Evolutionary conservation across 2,329 filamentous ascomycete genomes (phyloP), one percentile per base, ranked within the genome.

Genomic region (Monilinia fructigena): DNA sequence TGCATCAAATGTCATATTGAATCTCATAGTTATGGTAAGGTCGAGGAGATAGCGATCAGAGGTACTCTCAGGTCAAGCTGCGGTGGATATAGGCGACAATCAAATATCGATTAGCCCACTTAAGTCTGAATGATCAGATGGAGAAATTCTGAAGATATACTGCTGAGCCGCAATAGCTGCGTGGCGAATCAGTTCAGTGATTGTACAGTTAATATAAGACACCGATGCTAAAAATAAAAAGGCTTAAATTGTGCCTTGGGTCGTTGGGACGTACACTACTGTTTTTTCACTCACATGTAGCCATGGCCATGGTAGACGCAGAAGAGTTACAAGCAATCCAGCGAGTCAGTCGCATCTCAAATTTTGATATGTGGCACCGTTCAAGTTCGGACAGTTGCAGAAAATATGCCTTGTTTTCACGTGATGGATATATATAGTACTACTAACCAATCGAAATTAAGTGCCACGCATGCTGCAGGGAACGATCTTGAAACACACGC

Each of bases 201-300:
- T 35, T 59, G 40, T 42, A 42, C 4, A 35, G 4, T 14, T 45
- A 45, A 23, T 23, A 23, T 23, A 23, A 23, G 53, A 55, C 12
- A 42, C 35, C 23, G 38, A 28, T 48, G 42, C 56, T 59, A 59
- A 59, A 48, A 48, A 35, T 48, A 35, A 48, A 59, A n/a, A 59
- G 28, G 56, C 20, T 59, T 48, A 31, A 23, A n/a, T 35, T 18
- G 5, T 48, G 56, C 40, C 40, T n/a, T 20, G n/a, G 23, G n/a
- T 26, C 7, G 12, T 4, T 31, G 18, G 26, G 38, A 4, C 26
- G 26, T 31, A 10, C 31, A 35, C 4, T 35, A 35, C 31, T 35
- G 31, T 35, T 45, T 20, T 20, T 40, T 58, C 20, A 20, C 55
- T 26, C n/a, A 56, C 3, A 5, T 55, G 12, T 35, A 16, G n/a